A percentile compares a stretch with the other conserved stretches of the same genome.
These are phyloP conservation scores for Daldinia sp. DNA, from an alignment of 2,329 filamentous ascomycete genomes.

Conservation along the genomic window DNA sequence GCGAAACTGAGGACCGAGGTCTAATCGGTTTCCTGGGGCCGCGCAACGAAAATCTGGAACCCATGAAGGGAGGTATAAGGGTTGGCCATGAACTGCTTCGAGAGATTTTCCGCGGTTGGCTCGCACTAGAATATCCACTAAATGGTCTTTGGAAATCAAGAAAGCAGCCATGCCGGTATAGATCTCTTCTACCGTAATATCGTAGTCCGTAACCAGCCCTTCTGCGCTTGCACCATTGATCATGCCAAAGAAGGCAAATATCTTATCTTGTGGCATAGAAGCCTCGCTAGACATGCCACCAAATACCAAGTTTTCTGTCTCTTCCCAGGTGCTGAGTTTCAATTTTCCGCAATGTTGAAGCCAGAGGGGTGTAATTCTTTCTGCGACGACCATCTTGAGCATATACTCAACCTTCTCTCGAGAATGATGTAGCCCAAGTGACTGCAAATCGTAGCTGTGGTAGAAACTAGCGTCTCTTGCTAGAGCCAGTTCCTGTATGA, in stretches of 20 bases:
- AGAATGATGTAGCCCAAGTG: background rate
- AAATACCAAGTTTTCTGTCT: background rate
- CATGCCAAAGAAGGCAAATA: background rate
- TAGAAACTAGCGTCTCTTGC: background rate
- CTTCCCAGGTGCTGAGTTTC: too few species aligned
- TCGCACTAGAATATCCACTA: background rate
- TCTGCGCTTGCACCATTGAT: background rate
- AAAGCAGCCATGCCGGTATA: background rate
- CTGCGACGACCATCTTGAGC: background rate
- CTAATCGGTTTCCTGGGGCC: too few species aligned
- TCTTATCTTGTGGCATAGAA: background rate
- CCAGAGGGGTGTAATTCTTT: background rate
- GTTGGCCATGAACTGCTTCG: background rate
- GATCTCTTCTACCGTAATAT: background rate
- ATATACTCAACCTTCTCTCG: background rate
- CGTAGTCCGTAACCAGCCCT: background rate
- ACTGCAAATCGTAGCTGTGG: background rate
- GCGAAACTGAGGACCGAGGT: background rate
- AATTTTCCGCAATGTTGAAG: background rate
- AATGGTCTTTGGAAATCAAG: background rate
- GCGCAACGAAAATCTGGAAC: slow-evolving; percentile 2
- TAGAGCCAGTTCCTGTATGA: background rate
- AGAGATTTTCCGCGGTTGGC: background rate
- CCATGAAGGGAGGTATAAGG: background rate
- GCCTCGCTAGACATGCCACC: background rate